Percentiles rank a stretch among this genome's conserved stretches.
Conservation (phyloP, 2,329 filamentous ascomycete species). For the Penicillium sp. region DNA sequence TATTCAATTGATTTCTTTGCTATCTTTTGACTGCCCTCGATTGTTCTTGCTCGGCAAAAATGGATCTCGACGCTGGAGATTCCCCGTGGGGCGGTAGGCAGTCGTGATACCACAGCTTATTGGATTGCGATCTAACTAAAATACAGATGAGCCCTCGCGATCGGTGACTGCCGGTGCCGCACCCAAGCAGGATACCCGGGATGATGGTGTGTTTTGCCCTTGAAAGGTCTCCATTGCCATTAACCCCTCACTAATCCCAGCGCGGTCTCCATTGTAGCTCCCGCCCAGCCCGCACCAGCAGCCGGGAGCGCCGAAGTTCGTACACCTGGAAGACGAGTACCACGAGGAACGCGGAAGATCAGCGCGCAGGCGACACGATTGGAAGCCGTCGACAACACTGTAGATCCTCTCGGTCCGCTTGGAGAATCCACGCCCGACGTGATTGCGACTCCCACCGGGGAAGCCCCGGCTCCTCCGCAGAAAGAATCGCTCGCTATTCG, state of each 20-base stretch:
- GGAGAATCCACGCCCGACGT: slow-evolving; percentile 50
- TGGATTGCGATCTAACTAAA: slow-evolving; percentile 30
- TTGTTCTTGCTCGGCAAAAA: slow-evolving; percentile 22
- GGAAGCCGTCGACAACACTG: slow-evolving; percentile 64
- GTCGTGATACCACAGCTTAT: slow-evolving; percentile 31
- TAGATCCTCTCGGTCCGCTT: slow-evolving; percentile 65
- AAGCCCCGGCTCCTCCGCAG: slow-evolving; percentile 61
- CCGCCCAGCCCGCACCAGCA: slow-evolving; percentile 39
- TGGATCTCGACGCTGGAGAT: slow-evolving; percentile 51
- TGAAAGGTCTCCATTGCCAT: slow-evolving; percentile 9
- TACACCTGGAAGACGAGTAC: slow-evolving; percentile 54
- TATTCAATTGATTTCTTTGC: slow-evolving; percentile 4
- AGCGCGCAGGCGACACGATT: slow-evolving; percentile 64
- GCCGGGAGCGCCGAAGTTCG: slow-evolving; percentile 49
- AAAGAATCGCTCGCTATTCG: slow-evolving; percentile 56
- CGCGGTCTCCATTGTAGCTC: slow-evolving; percentile 27
- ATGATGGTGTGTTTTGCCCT: slow-evolving; percentile 34
- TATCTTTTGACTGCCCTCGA: background rate
- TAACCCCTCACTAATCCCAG: slow-evolving; percentile 26
- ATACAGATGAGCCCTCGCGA: slow-evolving; percentile 52
- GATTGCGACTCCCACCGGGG: slow-evolving; percentile 50
- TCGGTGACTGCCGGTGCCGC: slow-evolving; percentile 36
- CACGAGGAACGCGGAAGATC: slow-evolving; percentile 60
- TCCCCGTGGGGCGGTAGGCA: slow-evolving; percentile 55
- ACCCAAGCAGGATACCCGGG: slow-evolving; percentile 35